Evolutionary conservation across 2,329 filamentous ascomycete species (phyloP).

Genomic region (Talaromyces verruculosus): DNA sequence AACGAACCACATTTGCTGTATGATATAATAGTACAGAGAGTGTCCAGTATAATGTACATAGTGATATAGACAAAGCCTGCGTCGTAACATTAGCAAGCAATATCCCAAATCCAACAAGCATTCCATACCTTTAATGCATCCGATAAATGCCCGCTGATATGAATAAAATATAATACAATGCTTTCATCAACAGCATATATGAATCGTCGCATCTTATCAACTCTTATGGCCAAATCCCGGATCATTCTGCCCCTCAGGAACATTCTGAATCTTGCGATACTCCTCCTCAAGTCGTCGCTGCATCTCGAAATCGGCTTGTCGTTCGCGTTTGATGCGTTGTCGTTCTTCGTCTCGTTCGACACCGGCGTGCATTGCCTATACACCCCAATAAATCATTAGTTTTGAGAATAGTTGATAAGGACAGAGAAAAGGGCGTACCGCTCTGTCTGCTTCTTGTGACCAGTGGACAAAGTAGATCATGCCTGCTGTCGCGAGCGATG

Average conservation of each 20-base stretch:
- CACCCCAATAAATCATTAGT: neutral
- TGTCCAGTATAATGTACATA: conserved; percentile 7
- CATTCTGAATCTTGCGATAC: conserved; percentile 84
- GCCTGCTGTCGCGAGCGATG: conserved; percentile 70
- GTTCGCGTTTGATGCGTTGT: conserved; percentile 83
- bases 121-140: neutral
- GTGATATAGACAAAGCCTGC: neutral
- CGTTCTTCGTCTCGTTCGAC: conserved; percentile 94
- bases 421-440: conserved; percentile 54
- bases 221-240: conserved; percentile 25
- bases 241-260: conserved; percentile 53
- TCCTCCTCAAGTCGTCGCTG: conserved; percentile 82
- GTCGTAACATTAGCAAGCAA: too few relatives aligned
- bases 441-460: conserved; percentile 79
- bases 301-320: conserved; percentile 92
- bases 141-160: neutral
- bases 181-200: neutral
- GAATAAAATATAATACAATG: neutral
- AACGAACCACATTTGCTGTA: neutral
- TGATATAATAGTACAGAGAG: conserved; percentile 1
- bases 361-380: conserved; percentile 88
- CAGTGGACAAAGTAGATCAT: conserved; percentile 88
- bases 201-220: conserved; percentile 24
- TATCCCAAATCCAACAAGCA: neutral
- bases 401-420: too few relatives aligned